Percentiles rank a stretch among this genome's conserved stretches.
Conservation (phyloP, 345 rosid species). For the Boechera divaricarpa region DNA sequence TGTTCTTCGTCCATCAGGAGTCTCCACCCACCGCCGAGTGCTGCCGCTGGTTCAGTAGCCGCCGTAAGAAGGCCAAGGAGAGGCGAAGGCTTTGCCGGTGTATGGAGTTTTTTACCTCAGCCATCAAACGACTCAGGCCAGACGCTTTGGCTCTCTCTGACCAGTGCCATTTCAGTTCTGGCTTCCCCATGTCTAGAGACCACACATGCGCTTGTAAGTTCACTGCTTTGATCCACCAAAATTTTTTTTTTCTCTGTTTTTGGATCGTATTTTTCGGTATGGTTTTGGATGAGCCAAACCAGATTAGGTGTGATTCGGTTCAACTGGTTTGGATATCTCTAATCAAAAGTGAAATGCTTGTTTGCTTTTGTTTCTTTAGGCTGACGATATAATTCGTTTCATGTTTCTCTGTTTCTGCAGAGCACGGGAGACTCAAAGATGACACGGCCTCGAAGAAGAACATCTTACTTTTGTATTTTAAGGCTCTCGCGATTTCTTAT, state of each 20-base stretch:
- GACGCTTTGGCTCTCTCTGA: constrained; percentile 31
- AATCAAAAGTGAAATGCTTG: not conserved
- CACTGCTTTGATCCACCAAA: constrained; percentile 4
- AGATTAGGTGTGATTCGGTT: not conserved
- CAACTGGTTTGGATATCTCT: not conserved
- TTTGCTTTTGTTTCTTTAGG: constrained; percentile 5
- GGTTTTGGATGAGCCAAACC: not conserved
- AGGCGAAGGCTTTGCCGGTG: constrained; percentile 38
- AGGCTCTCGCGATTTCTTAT: not conserved
- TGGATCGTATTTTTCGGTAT: not conserved
- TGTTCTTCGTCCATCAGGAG: constrained; percentile 30
- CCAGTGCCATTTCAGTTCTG: constrained; percentile 34
- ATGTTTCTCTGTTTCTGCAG: constrained; percentile 10
- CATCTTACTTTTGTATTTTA: not conserved
- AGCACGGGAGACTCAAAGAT: constrained; percentile 14
- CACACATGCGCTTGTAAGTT: constrained; percentile 35
- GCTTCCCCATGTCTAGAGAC: constrained; percentile 35
- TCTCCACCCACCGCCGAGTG: constrained; percentile 36
- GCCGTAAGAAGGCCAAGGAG: constrained; percentile 1
- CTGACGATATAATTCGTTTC: not conserved
- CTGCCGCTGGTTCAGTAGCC: constrained; percentile 39
- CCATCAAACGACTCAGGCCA: not conserved
- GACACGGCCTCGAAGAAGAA: not conserved
- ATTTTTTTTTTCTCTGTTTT: not conserved
- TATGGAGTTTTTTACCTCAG: constrained; percentile 34